Conservation (phyloP, 1,139 yeast species). For the Kodamaea suecica region DNA sequence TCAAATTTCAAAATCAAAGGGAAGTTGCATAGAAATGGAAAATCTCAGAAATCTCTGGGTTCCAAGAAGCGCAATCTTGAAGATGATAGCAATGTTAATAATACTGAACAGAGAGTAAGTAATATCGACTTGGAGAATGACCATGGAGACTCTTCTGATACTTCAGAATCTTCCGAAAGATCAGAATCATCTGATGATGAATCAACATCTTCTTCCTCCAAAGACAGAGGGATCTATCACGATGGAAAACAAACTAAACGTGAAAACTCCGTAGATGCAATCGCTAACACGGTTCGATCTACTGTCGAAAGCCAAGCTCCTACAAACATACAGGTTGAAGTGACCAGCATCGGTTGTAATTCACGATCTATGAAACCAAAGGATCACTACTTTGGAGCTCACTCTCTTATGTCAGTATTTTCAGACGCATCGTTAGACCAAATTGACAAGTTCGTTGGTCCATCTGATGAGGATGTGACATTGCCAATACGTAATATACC, state of each 20-base stretch:
- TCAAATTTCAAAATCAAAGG: no score
- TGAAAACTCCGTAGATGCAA: no score
- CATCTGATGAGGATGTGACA: conserved; percentile 20
- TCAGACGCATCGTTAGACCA: conserved; percentile 36
- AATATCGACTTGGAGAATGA: no score
- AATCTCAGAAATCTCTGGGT: conserved; percentile 5
- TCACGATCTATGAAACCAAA: background rate
- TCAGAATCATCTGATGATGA: background rate
- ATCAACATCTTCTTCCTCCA: background rate
- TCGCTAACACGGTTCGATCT: no score
- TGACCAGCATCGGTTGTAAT: no score
- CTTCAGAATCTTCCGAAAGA: background rate
- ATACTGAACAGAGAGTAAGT: no score
- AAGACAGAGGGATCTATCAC: no score
- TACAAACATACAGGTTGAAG: no score
- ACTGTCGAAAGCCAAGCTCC: no score
- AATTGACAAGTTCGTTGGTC: conserved; percentile 29
- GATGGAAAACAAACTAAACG: no score
- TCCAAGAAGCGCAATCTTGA: no score
- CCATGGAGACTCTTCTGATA: conserved; percentile 1
- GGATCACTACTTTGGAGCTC: conserved; percentile 35
- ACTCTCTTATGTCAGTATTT: conserved; percentile 37
- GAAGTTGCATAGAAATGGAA: conserved; percentile 1
- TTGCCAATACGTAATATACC: conserved; percentile 35
- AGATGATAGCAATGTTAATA: no score